These are phyloP conservation scores for Mucor indicus DNA, from an alignment of 371 early-diverging fungal species.

Conservation along the genomic window DNA sequence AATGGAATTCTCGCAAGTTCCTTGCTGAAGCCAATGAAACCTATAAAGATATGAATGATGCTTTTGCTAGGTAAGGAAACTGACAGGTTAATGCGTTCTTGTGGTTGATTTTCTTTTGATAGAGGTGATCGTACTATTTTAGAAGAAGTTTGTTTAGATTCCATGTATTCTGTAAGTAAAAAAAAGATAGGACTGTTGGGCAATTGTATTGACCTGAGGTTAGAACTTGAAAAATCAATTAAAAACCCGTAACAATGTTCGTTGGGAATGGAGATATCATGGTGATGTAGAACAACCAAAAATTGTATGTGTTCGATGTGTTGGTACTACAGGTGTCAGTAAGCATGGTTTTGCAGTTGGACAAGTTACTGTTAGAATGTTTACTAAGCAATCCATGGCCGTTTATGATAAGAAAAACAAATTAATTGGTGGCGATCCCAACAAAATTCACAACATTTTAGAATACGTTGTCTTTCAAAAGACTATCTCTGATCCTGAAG, in stretches of 20 bases:
- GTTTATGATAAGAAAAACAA: constrained; percentile 59
- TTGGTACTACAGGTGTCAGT: constrained; percentile 41
- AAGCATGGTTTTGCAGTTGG: constrained; percentile 56
- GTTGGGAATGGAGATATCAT: constrained; percentile 66
- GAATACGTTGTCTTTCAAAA: constrained; percentile 77
- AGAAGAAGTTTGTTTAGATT: constrained; percentile 60
- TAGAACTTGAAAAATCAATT: constrained; percentile 66
- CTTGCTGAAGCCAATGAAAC: constrained; percentile 58
- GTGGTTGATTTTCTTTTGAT: not conserved
- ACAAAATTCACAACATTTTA: constrained; percentile 55
- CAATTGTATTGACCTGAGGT: not conserved
- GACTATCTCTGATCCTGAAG: constrained; percentile 58
- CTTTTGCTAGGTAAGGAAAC: constrained; percentile 54
- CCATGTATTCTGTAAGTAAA: constrained; percentile 55
- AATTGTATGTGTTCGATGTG: constrained; percentile 63
- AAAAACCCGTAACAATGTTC: constrained; percentile 55
- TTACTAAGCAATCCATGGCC: constrained; percentile 69
- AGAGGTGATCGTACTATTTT: constrained; percentile 62
- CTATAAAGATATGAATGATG: constrained; percentile 72
- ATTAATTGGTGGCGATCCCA: constrained; percentile 54
- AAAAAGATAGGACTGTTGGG: no score
- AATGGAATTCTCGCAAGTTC: constrained; percentile 51
- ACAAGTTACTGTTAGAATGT: constrained; percentile 67
- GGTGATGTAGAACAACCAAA: constrained; percentile 57
- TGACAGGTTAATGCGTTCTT: no score